Evolutionary conservation across 345 rosid species (phyloP).

Genomic region (Trapa bicornis): DNA sequence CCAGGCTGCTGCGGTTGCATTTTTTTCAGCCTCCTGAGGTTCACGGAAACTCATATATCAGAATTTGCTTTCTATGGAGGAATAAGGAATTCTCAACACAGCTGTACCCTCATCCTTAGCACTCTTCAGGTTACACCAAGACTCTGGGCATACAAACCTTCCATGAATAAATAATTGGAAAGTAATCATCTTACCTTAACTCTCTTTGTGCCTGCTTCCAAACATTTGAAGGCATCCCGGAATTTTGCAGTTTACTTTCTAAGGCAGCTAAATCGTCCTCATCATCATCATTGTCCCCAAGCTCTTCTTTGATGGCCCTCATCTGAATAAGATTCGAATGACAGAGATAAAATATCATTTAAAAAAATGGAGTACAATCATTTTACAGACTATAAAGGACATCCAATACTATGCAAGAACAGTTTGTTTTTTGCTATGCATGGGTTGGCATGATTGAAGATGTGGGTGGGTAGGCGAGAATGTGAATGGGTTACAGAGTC

Average conservation of each 20-base stretch:
- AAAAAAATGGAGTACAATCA: background rate
- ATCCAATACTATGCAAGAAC: background rate
- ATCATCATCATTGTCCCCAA: slow-evolving; percentile 96
- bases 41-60: slow-evolving; percentile 7
- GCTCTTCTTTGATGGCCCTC: slow-evolving; percentile 99
- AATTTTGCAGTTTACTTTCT: slow-evolving; percentile 93
- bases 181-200: slow-evolving; percentile 38
- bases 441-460: no score
- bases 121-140: no score
- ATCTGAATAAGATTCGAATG: slow-evolving; percentile 36
- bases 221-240: slow-evolving; percentile 86
- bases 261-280: slow-evolving; percentile 94
- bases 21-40: slow-evolving; percentile 85
- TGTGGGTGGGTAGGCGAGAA: no score
- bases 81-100: background rate
- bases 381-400: background rate
- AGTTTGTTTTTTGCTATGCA: background rate
- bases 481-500: no score
- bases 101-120: background rate
- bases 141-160: background rate
- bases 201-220: slow-evolving; percentile 99
- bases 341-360: background rate
- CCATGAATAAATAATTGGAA: background rate
- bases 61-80: background rate
- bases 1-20: slow-evolving; percentile 99